These are phyloP conservation scores for Vitis riparia DNA, from an alignment of 164 flowering plant genomes.

Conservation along the genomic window DNA sequence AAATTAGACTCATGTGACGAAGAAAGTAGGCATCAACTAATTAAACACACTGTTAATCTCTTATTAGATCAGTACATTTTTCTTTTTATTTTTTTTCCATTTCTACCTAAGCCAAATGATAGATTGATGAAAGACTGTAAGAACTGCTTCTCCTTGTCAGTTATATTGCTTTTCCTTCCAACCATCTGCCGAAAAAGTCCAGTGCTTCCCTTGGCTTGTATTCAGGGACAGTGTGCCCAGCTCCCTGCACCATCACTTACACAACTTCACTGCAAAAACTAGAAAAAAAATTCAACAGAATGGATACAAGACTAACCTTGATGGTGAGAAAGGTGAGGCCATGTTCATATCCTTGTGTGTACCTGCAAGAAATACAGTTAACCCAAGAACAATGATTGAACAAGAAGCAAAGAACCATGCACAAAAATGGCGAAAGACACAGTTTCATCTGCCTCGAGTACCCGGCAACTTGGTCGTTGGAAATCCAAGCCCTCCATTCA, in stretches of 20 bases:
- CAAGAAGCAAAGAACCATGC: neutral
- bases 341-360: conserved; percentile 39
- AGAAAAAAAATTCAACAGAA: neutral
- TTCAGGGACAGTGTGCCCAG: conserved; percentile 89
- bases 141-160: neutral
- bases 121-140: neutral
- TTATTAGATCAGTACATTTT: too few species aligned
- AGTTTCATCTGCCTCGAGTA: conserved; percentile 3
- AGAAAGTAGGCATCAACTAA: too few species aligned
- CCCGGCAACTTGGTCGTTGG: conserved; percentile 52
- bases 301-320: conserved; percentile 30
- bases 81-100: too few species aligned
- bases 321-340: conserved; percentile 53
- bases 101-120: neutral
- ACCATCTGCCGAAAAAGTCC: conserved; percentile 65
- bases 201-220: conserved; percentile 82
- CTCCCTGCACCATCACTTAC: conserved; percentile 48
- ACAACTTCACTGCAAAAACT: conserved; percentile 6
- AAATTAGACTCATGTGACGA: too few species aligned
- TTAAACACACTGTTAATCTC: too few species aligned
- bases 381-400: too few species aligned
- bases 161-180: conserved; percentile 32
- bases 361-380: conserved; percentile 24
- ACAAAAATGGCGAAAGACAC: neutral
- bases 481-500: conserved; percentile 63